A percentile compares a stretch with the other conserved stretches of the same genome.
Evolutionary conservation across 2,329 filamentous ascomycete species (phyloP).

Genomic region (Metarhizium sp.): DNA sequence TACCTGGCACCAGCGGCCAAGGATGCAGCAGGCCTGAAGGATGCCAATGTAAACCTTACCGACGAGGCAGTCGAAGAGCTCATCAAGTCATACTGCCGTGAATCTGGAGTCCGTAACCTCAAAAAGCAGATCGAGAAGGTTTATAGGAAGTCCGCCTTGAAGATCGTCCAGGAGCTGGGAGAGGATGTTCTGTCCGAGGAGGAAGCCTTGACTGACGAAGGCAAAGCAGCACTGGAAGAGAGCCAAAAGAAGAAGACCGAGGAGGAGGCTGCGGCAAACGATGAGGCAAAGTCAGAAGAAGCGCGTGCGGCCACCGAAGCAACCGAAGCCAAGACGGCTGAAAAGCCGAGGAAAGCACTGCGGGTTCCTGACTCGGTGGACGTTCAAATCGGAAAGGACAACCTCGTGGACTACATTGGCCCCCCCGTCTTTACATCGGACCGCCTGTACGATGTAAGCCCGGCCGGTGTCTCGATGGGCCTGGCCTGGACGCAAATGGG

Average conservation of each 20-base stretch:
- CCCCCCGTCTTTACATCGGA: constrained; percentile 94
- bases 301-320: constrained; percentile 19
- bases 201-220: constrained; percentile 75
- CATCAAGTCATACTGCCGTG: constrained; percentile 97
- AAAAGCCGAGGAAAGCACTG: constrained; percentile 64
- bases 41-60: constrained; percentile 80
- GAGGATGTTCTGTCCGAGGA: constrained; percentile 75
- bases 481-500: constrained; percentile 97
- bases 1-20: constrained; percentile 94
- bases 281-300: constrained; percentile 12
- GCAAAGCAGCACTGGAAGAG: constrained; percentile 67
- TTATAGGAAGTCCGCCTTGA: constrained; percentile 91
- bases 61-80: constrained; percentile 88
- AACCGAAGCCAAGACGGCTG: constrained; percentile 37
- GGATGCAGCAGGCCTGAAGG: constrained; percentile 80
- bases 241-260: constrained; percentile 55
- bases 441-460: constrained; percentile 86
- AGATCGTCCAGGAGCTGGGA: constrained; percentile 91
- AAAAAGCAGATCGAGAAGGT: constrained; percentile 99
- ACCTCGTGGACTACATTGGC: constrained; percentile 92
- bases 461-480: constrained; percentile 93
- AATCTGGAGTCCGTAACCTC: constrained; percentile 91
- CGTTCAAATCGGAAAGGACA: constrained; percentile 77
- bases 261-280: constrained; percentile 38
- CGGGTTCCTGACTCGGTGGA: constrained; percentile 82